Evolutionary conservation across 306 rosid genomes (phyloP).

Genomic region (Vicia faba): DNA sequence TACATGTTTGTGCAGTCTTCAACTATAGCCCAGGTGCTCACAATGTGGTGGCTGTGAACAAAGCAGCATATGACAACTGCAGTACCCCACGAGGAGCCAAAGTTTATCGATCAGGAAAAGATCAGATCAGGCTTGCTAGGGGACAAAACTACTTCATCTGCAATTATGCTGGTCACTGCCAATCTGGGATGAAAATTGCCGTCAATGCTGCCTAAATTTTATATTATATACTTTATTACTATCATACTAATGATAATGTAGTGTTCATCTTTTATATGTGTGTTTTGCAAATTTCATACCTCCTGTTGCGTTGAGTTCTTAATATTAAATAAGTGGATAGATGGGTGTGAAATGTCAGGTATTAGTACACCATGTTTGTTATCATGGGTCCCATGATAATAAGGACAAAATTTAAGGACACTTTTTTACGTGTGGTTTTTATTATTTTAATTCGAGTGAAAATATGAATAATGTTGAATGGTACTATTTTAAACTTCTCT

Average conservation of each 20-base stretch:
- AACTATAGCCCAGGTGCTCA: conserved; percentile 48
- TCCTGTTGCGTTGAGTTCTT: not conserved
- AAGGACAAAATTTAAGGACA: too few relatives aligned
- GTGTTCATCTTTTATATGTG: not conserved
- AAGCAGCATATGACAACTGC: conserved; percentile 49
- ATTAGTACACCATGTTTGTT: not conserved
- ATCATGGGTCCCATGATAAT: not conserved
- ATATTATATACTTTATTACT: not conserved
- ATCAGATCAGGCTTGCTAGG: conserved; percentile 53
- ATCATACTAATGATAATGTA: not conserved
- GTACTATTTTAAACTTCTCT: too few relatives aligned
- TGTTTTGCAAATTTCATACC: not conserved
- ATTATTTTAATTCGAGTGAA: too few relatives aligned
- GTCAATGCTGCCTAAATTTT: conserved; percentile 46
- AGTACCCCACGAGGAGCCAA: conserved; percentile 46
- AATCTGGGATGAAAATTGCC: conserved; percentile 66
- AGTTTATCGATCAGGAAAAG: conserved; percentile 53
- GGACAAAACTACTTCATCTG: conserved; percentile 73
- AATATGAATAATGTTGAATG: too few relatives aligned
- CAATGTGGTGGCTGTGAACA: conserved; percentile 60
- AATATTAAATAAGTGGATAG: not conserved
- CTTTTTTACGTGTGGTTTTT: too few relatives aligned
- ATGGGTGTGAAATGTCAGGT: not conserved
- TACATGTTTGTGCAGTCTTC: too few relatives aligned
- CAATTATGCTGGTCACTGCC: conserved; percentile 58